phyloP scores from a whole-genome alignment of 1,284 basidiomycete genomes.

The Salmacisia buchloeana region DNA sequence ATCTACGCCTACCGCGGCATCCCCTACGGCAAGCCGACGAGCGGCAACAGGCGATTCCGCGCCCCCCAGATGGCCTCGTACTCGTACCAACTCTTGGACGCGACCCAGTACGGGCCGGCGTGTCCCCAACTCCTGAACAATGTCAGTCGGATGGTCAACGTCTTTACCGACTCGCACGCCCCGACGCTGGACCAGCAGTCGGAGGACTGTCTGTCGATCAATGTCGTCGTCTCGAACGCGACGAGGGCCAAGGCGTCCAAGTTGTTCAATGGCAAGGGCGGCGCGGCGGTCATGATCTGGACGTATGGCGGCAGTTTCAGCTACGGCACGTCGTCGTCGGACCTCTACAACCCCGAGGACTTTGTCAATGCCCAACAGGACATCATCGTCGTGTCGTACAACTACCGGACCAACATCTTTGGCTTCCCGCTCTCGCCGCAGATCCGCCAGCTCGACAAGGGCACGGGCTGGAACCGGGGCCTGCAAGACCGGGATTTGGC shows the following conservation, averaged over 20 bases:
- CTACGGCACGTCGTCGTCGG: conserved; percentile 30
- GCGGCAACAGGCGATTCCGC: conserved; percentile 59
- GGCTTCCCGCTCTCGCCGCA: conserved; percentile 55
- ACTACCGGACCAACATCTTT: conserved; percentile 55
- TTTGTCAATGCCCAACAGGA: conserved; percentile 21
- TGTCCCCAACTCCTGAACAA: conserved; percentile 1
- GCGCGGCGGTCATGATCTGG: conserved; percentile 62
- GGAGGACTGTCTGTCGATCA: conserved; percentile 24
- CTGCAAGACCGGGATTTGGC: conserved; percentile 61
- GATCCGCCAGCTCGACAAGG: background rate
- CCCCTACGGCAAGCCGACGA: conserved; percentile 63
- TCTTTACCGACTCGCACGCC: conserved; percentile 11
- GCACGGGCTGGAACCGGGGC: conserved; percentile 56
- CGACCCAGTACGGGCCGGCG: background rate
- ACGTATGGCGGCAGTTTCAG: conserved; percentile 56
- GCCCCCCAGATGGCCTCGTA: conserved; percentile 53
- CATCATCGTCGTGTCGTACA: conserved; percentile 55
- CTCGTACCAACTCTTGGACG: background rate
- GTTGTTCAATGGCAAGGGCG: background rate
- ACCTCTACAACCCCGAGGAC: conserved; percentile 19
- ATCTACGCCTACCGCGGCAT: conserved; percentile 64
- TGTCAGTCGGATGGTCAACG: conserved; percentile 4
- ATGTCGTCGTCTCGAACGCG: conserved; percentile 19
- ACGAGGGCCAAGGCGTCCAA: conserved; percentile 14
- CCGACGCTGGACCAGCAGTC: background rate